Base-by-base conservation (phyloP, 306 rosid species). In the Quercus ilex region DNA sequence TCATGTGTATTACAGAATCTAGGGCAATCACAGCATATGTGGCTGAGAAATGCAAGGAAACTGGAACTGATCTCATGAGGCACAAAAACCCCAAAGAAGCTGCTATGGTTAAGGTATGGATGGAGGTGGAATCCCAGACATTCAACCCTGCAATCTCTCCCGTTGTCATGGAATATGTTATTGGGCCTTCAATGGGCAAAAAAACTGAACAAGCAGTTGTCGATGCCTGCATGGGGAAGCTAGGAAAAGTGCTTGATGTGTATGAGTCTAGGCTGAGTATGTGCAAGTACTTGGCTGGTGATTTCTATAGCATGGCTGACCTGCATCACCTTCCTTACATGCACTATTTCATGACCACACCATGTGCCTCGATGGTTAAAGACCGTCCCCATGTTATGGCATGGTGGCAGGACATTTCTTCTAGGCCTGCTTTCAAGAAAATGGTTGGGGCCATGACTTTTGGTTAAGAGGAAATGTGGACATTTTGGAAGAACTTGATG, bases 361-460 rank as follows among this genome's bases (percentile, higher is more conserved):
- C 93, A 4, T 90, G 85, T 82, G 88, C 95, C 35, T 85, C 89
- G 2, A 4, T 87, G 76, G 55, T 93, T 17, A 77, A 79, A 35
- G 92, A 88, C 28, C 90, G 88, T 11, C 88, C 93, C 0, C 88
- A 77, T 79, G 90, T 93, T 60, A 90, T 85, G 93, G 93, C 87
- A n/a, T 91, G 97, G 98, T 93, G 98, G 98, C 90, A 87, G 13
- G 89, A 86, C 74, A 82, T 93, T 19, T 88, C 92, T 60, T 84
- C 95, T 9, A 80, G 97, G 81, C 86, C 86, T 15, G 89, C 97
- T 13, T 87, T 82, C 43, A 49, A 30, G 17, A 90, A 89, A 74
- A 88, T 91, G 46, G 87, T 83, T 3, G 85, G 70, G 71, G 94
- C 83, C n/a, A 88, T 90, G 98, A 88, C 78, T 69, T 87, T 89